Evolutionary conservation across 768 basidiomycete species (phyloP).

Genomic region (Suillus paluster): DNA sequence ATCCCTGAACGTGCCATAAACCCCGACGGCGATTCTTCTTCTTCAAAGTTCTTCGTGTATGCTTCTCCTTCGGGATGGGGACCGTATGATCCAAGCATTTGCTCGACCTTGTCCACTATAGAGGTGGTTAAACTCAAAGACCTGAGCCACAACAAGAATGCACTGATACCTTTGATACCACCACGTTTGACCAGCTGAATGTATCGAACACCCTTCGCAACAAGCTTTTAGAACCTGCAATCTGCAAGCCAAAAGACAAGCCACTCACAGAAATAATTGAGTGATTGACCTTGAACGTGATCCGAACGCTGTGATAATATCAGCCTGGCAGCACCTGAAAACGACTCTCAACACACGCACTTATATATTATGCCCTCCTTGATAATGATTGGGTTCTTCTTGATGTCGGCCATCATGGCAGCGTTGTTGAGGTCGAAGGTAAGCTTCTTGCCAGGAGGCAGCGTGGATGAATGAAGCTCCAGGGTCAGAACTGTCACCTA

Average conservation of each 20-base stretch:
- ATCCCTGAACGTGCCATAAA: conserved; percentile 81
- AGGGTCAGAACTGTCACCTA: conserved; percentile 77
- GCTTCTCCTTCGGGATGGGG: conserved; percentile 66
- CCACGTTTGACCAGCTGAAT: conserved; percentile 87
- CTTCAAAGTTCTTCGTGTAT: conserved; percentile 77
- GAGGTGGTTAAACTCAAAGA: conserved; percentile 12
- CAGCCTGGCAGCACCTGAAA: conserved; percentile 4
- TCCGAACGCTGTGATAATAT: conserved; percentile 60
- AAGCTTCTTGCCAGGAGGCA: conserved; percentile 64
- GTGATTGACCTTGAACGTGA: conserved; percentile 87
- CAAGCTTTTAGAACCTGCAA: conserved; percentile 14
- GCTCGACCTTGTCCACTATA: conserved; percentile 87
- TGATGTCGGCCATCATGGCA: conserved; percentile 52
- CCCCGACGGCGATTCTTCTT: conserved; percentile 77
- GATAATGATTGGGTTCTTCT: conserved; percentile 79
- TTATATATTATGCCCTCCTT: conserved; percentile 91
- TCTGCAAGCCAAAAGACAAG: background rate
- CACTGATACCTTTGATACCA: conserved; percentile 65
- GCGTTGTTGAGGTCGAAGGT: conserved; percentile 64
- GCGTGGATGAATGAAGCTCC: conserved; percentile 78
- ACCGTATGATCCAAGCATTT: conserved; percentile 95
- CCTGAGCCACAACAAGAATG: background rate
- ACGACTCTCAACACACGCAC: conserved; percentile 40
- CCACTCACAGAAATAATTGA: conserved; percentile 78
- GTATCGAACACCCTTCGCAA: conserved; percentile 76